Evolutionary conservation across 2,329 filamentous ascomycete genomes (phyloP).

Genomic region (Phoma sp.): DNA sequence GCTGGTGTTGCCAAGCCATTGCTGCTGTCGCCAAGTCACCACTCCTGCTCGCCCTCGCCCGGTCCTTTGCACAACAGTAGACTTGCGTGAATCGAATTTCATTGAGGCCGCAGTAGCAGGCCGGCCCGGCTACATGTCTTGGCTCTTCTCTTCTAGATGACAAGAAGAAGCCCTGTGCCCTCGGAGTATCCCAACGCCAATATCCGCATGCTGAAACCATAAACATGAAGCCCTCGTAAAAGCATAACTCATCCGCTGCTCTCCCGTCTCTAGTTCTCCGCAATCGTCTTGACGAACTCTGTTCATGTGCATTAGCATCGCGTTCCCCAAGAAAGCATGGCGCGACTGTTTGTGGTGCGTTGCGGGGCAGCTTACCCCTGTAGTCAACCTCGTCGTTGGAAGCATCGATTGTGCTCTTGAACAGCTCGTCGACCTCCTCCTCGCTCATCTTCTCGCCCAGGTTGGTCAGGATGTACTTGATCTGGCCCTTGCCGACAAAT

Average conservation of each 20-base stretch:
- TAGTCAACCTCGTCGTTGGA: slow-evolving; percentile 98
- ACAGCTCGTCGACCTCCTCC: slow-evolving; percentile 96
- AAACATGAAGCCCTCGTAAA: slow-evolving; percentile 27
- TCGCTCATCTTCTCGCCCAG: slow-evolving; percentile 99
- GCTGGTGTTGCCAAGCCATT: neutral
- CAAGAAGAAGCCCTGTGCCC: slow-evolving; percentile 9
- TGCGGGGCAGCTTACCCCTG: slow-evolving; percentile 67
- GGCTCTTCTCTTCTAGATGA: slow-evolving; percentile 3
- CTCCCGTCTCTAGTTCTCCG: slow-evolving; percentile 40
- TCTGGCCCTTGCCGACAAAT: slow-evolving; percentile 95
- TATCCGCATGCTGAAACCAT: slow-evolving; percentile 34
- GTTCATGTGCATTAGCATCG: slow-evolving; percentile 17
- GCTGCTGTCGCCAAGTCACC: neutral
- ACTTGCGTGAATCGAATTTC: slow-evolving; percentile 14
- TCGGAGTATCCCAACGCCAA: slow-evolving; percentile 35
- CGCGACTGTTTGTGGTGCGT: neutral
- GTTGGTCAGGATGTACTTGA: slow-evolving; percentile 98
- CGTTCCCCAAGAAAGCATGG: neutral
- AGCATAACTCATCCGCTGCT: slow-evolving; percentile 1
- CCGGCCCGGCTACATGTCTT: slow-evolving; percentile 19
- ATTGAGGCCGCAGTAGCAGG: slow-evolving; percentile 17
- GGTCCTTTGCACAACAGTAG: neutral
- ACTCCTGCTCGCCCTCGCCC: neutral
- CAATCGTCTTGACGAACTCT: slow-evolving; percentile 50
- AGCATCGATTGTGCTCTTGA: slow-evolving; percentile 92